Conservation (phyloP, 192 early-diverging fungal species). For the Physocladia obscura region DNA sequence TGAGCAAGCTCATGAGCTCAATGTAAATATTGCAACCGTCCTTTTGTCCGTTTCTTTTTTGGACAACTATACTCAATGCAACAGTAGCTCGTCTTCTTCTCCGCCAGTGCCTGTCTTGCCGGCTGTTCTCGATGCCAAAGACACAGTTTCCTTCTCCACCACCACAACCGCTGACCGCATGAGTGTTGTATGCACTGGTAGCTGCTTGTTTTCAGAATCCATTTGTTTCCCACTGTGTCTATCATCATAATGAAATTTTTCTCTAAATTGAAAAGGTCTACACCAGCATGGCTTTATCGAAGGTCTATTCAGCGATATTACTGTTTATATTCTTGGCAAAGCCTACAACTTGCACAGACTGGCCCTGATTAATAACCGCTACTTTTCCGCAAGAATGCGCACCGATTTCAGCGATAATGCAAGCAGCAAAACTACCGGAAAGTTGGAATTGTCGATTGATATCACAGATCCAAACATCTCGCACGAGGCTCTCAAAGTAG, state of each 20-base stretch:
- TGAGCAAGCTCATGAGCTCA: no score
- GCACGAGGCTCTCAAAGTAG: conserved; percentile 32
- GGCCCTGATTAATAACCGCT: conserved; percentile 39
- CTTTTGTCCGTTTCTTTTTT: no score
- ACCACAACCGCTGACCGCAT: conserved; percentile 12
- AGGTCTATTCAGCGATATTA: conserved; percentile 38
- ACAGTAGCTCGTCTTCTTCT: no score
- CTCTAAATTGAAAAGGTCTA: no score
- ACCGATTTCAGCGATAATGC: conserved; percentile 16
- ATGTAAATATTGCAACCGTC: no score
- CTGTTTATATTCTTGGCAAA: conserved; percentile 36
- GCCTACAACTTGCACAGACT: conserved; percentile 45
- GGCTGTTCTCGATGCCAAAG: conserved; percentile 4
- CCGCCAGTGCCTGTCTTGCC: no score
- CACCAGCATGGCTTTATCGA: conserved; percentile 25
- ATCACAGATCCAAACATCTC: conserved; percentile 43
- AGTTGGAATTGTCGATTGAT: conserved; percentile 24
- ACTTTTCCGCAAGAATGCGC: conserved; percentile 43
- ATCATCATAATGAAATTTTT: no score
- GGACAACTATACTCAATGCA: no score
- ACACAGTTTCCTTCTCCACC: conserved; percentile 11
- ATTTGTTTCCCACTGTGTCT: no score
- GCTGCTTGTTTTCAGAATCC: background rate
- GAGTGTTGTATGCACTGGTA: conserved; percentile 2
- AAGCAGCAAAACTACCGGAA: conserved; percentile 19